Conservation (phyloP, 2,329 filamentous ascomycete species). For the Colletotrichum acutatum region DNA sequence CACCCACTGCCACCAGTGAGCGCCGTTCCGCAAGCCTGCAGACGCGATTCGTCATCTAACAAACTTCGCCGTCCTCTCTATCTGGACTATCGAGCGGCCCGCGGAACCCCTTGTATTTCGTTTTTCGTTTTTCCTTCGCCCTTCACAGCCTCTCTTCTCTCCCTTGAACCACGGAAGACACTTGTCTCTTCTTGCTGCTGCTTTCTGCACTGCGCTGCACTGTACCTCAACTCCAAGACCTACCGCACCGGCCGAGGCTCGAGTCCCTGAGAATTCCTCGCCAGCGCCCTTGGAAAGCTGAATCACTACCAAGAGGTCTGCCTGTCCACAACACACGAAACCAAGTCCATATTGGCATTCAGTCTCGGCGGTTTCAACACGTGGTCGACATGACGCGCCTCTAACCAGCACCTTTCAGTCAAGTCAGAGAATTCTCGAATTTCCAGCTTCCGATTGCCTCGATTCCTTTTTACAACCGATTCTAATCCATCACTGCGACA, state of each 20-base stretch:
- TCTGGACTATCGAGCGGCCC: background rate
- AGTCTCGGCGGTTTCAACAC: slow-evolving; percentile 29
- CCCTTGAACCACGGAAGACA: background rate
- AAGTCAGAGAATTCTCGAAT: slow-evolving; percentile 9
- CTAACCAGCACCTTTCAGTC: slow-evolving; percentile 8
- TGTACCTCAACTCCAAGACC: background rate
- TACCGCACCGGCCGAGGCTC: background rate
- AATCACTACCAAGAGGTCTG: background rate
- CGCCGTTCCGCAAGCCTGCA: background rate
- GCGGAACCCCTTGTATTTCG: slow-evolving; percentile 10
- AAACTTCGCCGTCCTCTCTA: slow-evolving; percentile 3
- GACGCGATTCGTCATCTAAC: slow-evolving; percentile 9
- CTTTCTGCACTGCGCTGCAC: background rate
- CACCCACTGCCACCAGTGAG: background rate
- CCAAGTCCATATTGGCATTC: slow-evolving; percentile 10
- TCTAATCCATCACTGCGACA: background rate
- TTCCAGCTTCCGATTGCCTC: slow-evolving; percentile 4
- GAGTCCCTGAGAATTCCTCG: slow-evolving; percentile 7
- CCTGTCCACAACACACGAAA: slow-evolving; percentile 11
- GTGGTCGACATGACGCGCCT: slow-evolving; percentile 16
- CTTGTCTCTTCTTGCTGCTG: slow-evolving; percentile 11
- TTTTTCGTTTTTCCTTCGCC: background rate
- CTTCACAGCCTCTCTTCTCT: background rate
- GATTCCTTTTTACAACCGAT: background rate
- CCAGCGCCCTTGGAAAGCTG: slow-evolving; percentile 4